These are phyloP conservation scores for Thielaviopsis populi DNA, from an alignment of 2,329 filamentous ascomycete species.

Conservation along the genomic window DNA sequence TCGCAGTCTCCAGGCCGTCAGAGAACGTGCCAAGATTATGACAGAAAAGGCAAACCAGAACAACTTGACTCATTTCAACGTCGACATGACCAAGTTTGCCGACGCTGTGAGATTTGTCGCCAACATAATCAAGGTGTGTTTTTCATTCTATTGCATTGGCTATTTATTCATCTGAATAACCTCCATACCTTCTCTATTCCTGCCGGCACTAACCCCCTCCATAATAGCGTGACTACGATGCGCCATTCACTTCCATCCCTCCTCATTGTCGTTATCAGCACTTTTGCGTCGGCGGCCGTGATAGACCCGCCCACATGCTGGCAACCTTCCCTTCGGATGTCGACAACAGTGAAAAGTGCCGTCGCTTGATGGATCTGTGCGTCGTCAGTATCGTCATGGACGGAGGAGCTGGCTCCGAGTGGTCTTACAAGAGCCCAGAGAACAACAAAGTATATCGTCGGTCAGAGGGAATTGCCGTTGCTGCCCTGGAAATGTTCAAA, in stretches of 20 bases:
- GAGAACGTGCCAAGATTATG: conserved; percentile 61
- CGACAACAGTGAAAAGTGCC: conserved; percentile 58
- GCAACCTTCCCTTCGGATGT: conserved; percentile 52
- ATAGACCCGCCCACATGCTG: conserved; percentile 56
- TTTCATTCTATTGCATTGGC: not conserved
- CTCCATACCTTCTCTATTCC: not conserved
- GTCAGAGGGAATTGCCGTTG: conserved; percentile 74
- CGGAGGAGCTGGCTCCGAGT: conserved; percentile 75
- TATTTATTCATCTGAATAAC: not conserved
- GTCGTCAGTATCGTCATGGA: conserved; percentile 68
- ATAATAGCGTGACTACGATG: conserved; percentile 38
- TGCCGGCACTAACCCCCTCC: not conserved
- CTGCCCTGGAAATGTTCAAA: conserved; percentile 83
- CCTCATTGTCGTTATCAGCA: conserved; percentile 78
- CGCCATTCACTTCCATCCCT: conserved; percentile 51
- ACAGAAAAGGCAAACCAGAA: conserved; percentile 64
- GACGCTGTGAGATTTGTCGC: conserved; percentile 78
- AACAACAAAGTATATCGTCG: conserved; percentile 69
- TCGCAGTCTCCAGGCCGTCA: conserved; percentile 73
- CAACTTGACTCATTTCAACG: conserved; percentile 70
- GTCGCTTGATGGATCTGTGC: conserved; percentile 63
- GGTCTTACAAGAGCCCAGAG: conserved; percentile 86
- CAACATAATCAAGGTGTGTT: conserved; percentile 78
- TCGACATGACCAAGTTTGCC: conserved; percentile 70
- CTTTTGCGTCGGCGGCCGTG: conserved; percentile 64